Evolutionary conservation across 805 yeast genomes (phyloP).

Genomic region (Candida corydali): DNA sequence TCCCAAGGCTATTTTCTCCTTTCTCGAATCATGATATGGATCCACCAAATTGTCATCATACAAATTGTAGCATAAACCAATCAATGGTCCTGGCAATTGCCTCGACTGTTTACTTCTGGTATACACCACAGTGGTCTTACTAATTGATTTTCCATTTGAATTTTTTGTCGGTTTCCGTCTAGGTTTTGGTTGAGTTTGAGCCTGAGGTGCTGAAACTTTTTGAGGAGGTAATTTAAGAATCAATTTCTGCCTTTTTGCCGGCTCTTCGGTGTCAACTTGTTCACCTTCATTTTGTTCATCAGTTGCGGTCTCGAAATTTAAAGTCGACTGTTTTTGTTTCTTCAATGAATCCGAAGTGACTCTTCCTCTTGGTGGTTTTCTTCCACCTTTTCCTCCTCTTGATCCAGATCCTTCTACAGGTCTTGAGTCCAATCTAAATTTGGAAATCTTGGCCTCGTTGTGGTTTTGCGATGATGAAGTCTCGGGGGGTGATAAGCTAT

Average conservation of each 20-base stretch:
- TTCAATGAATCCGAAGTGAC: slow-evolving; percentile 19
- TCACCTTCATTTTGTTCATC: background rate
- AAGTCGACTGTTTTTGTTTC: slow-evolving; percentile 16
- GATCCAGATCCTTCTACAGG: slow-evolving; percentile 39
- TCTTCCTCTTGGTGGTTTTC: slow-evolving; percentile 20
- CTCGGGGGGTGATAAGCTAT: slow-evolving; percentile 16
- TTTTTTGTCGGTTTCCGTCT: slow-evolving; percentile 1
- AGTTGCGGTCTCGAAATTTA: slow-evolving; percentile 1
- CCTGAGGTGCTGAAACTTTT: background rate
- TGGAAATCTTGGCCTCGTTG: slow-evolving; percentile 26
- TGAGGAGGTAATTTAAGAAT: slow-evolving; percentile 6
- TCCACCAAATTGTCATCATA: slow-evolving; percentile 33
- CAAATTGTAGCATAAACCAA: slow-evolving; percentile 28
- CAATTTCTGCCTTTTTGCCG: slow-evolving; percentile 6
- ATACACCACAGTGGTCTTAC: slow-evolving; percentile 30
- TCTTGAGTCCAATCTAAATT: slow-evolving; percentile 29
- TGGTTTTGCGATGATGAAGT: slow-evolving; percentile 22
- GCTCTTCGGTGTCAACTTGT: background rate
- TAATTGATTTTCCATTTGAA: slow-evolving; percentile 3
- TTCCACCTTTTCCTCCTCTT: slow-evolving; percentile 29
- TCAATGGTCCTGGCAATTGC: slow-evolving; percentile 38
- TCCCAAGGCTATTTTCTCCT: slow-evolving; percentile 33
- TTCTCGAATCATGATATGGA: slow-evolving; percentile 11
- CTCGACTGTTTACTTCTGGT: slow-evolving; percentile 25
- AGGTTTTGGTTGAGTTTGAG: background rate